Evolutionary conservation across 176 grass and related monocot genomes (phyloP), one percentile per base, ranked within the genome.

Genomic region (Aegilops longissima): DNA sequence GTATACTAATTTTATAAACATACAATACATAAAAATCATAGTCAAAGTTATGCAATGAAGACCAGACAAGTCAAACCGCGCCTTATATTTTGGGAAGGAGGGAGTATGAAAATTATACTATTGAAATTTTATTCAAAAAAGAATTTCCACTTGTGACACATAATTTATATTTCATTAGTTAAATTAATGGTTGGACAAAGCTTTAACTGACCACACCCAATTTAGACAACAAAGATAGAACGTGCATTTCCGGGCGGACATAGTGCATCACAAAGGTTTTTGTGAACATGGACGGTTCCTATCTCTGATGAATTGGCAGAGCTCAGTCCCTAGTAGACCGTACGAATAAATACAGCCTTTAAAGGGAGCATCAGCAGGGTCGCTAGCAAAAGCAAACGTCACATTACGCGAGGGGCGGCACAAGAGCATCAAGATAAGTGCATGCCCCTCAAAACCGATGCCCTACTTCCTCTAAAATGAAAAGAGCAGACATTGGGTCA

Each of bases 401-500:
- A 76, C 27, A 23, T 21, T 13, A 44, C 9, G 9, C 62, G 64
- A 21, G 20, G 34, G 38, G 25, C 45, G 11, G 34, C 44, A 66
- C 68, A 68, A 67, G 23, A 78, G 44, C 44, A 79, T 75, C 66
- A 65, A 80, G 58, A 76, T 44, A 76, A 73, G 76, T 29, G 18
- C 27, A 83, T 62, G 51, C 6, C 64, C 90, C 47, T 85, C 38
- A 20, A 77, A 81, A 77, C 80, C n/a, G 64, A 80, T 49, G 56
- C n/a, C 72, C 84, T 35, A 51, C 69, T 66, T 30, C 84, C 52
- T 72, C 52, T 70, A 75, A 4, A 80, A 66, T 83, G 86, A 79
- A 81, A 92, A 77, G 82, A 74, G 87, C 83, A 74, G 82, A 56
- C 54, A 56, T 66, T 82, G 87, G 90, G 29, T 25, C 77, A 72